Conservation (phyloP, 768 basidiomycete genomes). For the Hygrophorus russula region DNA sequence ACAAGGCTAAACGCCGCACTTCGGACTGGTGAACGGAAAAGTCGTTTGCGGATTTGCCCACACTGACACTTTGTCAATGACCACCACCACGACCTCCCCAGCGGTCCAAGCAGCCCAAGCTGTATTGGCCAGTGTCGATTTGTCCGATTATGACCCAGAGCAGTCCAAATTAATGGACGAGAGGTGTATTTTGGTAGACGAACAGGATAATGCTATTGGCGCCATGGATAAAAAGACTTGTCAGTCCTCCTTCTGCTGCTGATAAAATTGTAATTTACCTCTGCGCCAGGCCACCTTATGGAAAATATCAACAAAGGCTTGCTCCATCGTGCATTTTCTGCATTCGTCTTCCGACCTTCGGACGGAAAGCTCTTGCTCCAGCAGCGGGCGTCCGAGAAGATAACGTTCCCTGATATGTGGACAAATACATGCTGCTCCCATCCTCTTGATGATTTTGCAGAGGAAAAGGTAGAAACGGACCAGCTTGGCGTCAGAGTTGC, state of each 20-base stretch:
- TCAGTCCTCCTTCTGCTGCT: conserved; percentile 25
- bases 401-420: conserved; percentile 99
- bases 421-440: conserved; percentile 99
- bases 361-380: conserved; percentile 92
- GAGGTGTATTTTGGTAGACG: conserved; percentile 84
- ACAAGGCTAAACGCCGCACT: too few species aligned
- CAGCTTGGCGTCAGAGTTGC: conserved; percentile 82
- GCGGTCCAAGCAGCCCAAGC: conserved; percentile 53
- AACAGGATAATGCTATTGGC: conserved; percentile 75
- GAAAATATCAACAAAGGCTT: conserved; percentile 90
- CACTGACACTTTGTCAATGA: not conserved
- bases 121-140: conserved; percentile 62
- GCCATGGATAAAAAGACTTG: conserved; percentile 95
- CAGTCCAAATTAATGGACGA: conserved; percentile 97
- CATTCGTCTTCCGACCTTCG: conserved; percentile 88
- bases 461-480: conserved; percentile 63
- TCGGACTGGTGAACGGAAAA: too few species aligned
- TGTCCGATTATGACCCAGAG: conserved; percentile 80
- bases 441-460: conserved; percentile 84
- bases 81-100: conserved; percentile 39
- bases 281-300: conserved; percentile 81
- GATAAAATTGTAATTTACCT: not conserved
- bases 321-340: conserved; percentile 96
- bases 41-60: too few species aligned
- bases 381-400: conserved; percentile 95